phyloP scores from a whole-genome alignment of 495 filamentous ascomycete species.

The Xylaria grammica region DNA sequence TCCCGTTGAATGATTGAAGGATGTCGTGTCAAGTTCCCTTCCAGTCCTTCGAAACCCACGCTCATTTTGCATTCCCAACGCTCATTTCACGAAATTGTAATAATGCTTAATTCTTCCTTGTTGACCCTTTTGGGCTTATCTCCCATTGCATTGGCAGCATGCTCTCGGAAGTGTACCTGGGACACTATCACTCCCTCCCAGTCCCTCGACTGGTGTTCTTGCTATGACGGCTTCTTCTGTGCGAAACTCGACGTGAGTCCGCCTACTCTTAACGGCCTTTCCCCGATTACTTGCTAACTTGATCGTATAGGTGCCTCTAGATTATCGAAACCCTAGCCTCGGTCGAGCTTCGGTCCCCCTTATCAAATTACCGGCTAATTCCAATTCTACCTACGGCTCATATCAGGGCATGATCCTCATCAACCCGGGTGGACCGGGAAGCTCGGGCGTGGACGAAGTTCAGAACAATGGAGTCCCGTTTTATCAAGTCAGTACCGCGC shows the following conservation, averaged over 20 bases:
- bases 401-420: slow-evolving; percentile 40
- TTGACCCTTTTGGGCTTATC: background rate
- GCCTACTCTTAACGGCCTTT: background rate
- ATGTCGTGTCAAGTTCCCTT: background rate
- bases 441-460: slow-evolving; percentile 33
- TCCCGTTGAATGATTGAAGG: background rate
- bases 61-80: background rate
- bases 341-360: slow-evolving; percentile 17
- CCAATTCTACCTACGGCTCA: slow-evolving; percentile 24
- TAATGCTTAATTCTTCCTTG: background rate
- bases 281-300: background rate
- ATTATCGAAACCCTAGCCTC: slow-evolving; percentile 19
- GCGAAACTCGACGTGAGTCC: slow-evolving; percentile 20
- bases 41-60: background rate
- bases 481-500: slow-evolving; percentile 4
- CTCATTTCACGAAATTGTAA: background rate
- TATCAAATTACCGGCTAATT: slow-evolving; percentile 32
- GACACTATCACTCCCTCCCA: slow-evolving; percentile 21
- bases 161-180: slow-evolving; percentile 20
- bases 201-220: slow-evolving; percentile 21
- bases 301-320: slow-evolving; percentile 20
- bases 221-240: slow-evolving; percentile 21
- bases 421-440: slow-evolving; percentile 49
- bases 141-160: background rate
- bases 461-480: slow-evolving; percentile 5